Evolutionary conservation across 202 grass and related monocot species (phyloP).

Genomic region (Miscanthus sacchariflorus): DNA sequence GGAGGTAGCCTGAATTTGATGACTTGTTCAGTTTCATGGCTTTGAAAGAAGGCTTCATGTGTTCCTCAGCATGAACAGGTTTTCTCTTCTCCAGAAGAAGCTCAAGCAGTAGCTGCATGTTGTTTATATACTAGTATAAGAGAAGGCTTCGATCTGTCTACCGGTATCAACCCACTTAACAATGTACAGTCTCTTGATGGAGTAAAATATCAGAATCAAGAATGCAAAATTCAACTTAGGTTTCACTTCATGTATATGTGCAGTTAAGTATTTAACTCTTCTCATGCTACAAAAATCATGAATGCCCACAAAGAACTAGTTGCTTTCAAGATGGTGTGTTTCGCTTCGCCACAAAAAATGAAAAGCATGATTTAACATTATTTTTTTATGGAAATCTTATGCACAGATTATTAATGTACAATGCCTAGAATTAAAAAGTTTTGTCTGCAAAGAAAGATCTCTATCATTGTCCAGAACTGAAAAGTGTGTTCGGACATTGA

Average conservation of each 20-base stretch:
- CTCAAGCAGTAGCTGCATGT: conserved; percentile 53
- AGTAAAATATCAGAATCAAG: conserved; percentile 47
- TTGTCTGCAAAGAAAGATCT: background rate
- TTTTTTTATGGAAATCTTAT: background rate
- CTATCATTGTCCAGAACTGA: conserved; percentile 1
- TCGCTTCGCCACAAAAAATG: background rate
- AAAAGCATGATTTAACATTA: background rate
- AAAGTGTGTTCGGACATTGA: background rate
- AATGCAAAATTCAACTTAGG: background rate
- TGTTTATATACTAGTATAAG: conserved; percentile 8
- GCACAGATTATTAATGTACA: background rate
- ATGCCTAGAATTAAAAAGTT: background rate
- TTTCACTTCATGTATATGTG: background rate
- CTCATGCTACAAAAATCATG: conserved; percentile 76
- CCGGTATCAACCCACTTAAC: background rate
- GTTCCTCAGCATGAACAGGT: conserved; percentile 28
- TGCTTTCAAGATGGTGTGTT: background rate
- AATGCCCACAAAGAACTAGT: conserved; percentile 40
- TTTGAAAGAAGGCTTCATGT: conserved; percentile 35
- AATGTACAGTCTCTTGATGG: conserved; percentile 41
- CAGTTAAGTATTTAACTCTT: conserved; percentile 56
- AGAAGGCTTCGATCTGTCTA: conserved; percentile 26
- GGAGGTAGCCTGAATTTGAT: conserved; percentile 40
- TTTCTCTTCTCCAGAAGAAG: conserved; percentile 56
- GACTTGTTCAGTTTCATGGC: conserved; percentile 11